These are phyloP conservation scores for Platanthera zijinensis DNA, from an alignment of 106 monocot genomes.

Conservation along the genomic window DNA sequence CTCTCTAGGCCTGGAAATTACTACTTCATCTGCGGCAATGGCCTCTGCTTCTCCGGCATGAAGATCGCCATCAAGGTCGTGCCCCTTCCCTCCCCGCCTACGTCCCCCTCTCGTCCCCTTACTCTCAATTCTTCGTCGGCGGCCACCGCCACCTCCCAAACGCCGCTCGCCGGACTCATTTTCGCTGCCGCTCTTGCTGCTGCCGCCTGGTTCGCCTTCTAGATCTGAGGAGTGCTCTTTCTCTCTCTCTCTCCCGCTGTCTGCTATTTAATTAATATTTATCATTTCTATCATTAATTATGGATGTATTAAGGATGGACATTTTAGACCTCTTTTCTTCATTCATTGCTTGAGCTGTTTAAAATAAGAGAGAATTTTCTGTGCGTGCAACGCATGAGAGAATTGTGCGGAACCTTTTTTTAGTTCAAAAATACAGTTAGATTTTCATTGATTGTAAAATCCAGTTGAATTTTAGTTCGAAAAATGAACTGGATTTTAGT, in stretches of 20 bases:
- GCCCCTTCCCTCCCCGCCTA: conserved; percentile 26
- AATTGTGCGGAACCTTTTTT: no score
- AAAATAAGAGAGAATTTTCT: no score
- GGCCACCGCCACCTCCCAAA: neutral
- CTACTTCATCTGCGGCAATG: conserved; percentile 85
- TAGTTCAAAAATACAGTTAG: no score
- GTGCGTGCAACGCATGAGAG: no score
- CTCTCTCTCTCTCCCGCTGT: neutral
- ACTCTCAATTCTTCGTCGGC: neutral
- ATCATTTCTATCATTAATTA: no score
- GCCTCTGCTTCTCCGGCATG: conserved; percentile 69
- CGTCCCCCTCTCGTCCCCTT: neutral
- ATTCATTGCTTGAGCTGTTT: no score
- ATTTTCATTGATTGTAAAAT: no score
- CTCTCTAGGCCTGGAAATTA: conserved; percentile 43
- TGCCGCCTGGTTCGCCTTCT: neutral
- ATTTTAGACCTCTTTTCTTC: no score
- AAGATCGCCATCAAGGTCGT: conserved; percentile 62
- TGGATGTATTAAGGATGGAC: no score
- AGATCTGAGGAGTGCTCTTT: neutral
- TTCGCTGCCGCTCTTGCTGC: neutral
- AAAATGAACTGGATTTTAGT: no score
- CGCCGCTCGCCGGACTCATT: neutral
- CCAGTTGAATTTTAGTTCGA: no score
- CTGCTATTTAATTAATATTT: neutral